phyloP scores from a whole-genome alignment of 2,329 filamentous ascomycete species.

The Endoconidiophora laricicola region DNA sequence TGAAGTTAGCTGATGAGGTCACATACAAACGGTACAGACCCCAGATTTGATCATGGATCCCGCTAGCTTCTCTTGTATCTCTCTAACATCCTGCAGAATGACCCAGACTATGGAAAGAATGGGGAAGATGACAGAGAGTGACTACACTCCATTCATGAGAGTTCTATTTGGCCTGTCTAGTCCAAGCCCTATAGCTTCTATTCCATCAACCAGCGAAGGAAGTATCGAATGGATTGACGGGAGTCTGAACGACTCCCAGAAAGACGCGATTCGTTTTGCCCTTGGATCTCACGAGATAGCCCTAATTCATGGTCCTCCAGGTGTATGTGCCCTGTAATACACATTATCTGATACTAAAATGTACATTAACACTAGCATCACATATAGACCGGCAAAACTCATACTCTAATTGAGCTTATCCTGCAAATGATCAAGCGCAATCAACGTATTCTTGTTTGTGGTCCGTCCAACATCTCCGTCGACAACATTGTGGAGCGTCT shows the following conservation, averaged over 20 bases:
- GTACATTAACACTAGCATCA: constrained; percentile 8
- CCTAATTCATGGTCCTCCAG: constrained; percentile 86
- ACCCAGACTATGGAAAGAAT: constrained; percentile 44
- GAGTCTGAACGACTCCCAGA: constrained; percentile 48
- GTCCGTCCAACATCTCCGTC: constrained; percentile 90
- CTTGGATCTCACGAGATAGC: constrained; percentile 67
- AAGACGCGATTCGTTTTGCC: constrained; percentile 62
- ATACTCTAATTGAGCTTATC: constrained; percentile 89
- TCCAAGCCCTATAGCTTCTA: constrained; percentile 29
- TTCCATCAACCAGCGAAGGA: constrained; percentile 16
- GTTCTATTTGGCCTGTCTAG: constrained; percentile 44
- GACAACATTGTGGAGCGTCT: constrained; percentile 96
- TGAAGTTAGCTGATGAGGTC: constrained; percentile 53
- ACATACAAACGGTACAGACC: constrained; percentile 37
- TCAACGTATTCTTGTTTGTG: constrained; percentile 74
- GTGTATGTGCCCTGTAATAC: constrained; percentile 29
- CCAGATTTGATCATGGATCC: constrained; percentile 9
- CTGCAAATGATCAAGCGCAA: constrained; percentile 66
- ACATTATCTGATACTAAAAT: neutral
- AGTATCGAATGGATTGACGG: constrained; percentile 44
- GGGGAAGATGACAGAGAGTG: constrained; percentile 37
- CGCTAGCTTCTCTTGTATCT: constrained; percentile 15
- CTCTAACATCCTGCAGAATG: constrained; percentile 26
- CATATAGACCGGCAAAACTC: constrained; percentile 72
- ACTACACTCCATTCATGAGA: constrained; percentile 42